These are phyloP conservation scores for Linnemannia exigua DNA, from an alignment of 192 early-diverging fungal genomes.

Conservation along the genomic window DNA sequence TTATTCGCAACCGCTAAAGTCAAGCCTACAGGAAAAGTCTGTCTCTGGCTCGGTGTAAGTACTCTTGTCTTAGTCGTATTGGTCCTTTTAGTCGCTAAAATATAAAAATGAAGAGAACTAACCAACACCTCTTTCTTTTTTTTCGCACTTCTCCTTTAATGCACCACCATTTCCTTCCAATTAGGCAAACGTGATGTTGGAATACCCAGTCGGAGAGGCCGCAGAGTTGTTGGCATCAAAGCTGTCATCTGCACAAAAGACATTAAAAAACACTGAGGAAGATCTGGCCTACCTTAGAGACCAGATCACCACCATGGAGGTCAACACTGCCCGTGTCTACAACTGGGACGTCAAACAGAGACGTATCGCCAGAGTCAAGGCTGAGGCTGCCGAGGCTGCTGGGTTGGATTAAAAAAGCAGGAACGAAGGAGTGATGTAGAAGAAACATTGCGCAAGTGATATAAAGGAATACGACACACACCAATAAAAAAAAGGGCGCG, in stretches of 20 bases:
- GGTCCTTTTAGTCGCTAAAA: too few relatives aligned
- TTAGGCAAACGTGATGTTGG: conserved; percentile 97
- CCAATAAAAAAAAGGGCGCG: too few relatives aligned
- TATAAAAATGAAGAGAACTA: background rate
- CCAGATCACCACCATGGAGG: conserved; percentile 99
- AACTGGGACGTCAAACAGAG: conserved; percentile 98
- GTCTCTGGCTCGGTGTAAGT: conserved; percentile 95
- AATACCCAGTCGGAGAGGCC: conserved; percentile 94
- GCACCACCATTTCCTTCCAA: background rate
- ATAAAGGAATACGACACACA: too few relatives aligned
- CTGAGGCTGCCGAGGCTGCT: conserved; percentile 35
- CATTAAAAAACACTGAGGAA: conserved; percentile 83
- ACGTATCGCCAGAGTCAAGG: conserved; percentile 63
- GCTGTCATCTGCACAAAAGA: conserved; percentile 77
- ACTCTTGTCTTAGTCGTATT: background rate
- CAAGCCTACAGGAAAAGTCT: conserved; percentile 82
- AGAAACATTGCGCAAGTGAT: background rate
- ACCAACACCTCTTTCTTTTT: background rate
- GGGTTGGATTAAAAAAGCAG: conserved; percentile 21
- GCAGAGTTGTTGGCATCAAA: conserved; percentile 83
- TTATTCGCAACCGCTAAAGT: conserved; percentile 90
- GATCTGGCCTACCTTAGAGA: conserved; percentile 95
- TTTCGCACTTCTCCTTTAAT: too few relatives aligned
- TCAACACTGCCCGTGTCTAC: conserved; percentile 95
- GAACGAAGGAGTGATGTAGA: too few relatives aligned